phyloP scores from a whole-genome alignment of 169 alveolate genomes.

The Plasmodium yoelii region DNA sequence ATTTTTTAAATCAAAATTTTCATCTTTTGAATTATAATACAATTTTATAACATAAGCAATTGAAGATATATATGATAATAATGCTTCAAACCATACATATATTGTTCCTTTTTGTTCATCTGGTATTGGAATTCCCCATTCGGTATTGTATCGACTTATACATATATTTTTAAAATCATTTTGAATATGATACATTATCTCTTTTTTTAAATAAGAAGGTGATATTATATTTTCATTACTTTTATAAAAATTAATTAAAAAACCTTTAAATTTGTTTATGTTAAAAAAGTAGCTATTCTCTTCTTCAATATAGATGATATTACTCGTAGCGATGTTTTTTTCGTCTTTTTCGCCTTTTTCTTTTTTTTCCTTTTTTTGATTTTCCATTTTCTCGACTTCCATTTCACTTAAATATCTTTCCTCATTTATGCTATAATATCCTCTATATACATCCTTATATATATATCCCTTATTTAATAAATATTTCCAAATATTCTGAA shows the following conservation, averaged over 20 bases:
- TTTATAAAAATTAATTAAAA: constrained; percentile 73
- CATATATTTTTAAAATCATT: constrained; percentile 80
- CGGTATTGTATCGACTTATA: constrained; percentile 80
- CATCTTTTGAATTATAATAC: neutral
- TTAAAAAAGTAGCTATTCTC: constrained; percentile 83
- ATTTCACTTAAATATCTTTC: constrained; percentile 61
- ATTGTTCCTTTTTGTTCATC: constrained; percentile 84
- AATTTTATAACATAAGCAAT: constrained; percentile 12
- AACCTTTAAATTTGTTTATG: constrained; percentile 73
- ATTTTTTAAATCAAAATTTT: neutral
- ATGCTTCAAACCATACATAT: constrained; percentile 95
- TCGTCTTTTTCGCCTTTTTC: constrained; percentile 50
- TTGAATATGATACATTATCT: constrained; percentile 38
- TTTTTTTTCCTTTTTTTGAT: constrained; percentile 49
- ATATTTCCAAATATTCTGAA: constrained; percentile 57
- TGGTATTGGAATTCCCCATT: constrained; percentile 82
- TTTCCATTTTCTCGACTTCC: constrained; percentile 15
- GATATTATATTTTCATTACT: constrained; percentile 35
- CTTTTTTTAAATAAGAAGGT: constrained; percentile 75
- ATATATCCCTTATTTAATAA: constrained; percentile 75
- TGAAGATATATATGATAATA: constrained; percentile 88
- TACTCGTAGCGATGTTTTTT: constrained; percentile 59
- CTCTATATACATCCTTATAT: constrained; percentile 83
- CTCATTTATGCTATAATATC: constrained; percentile 81
- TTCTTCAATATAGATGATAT: constrained; percentile 77